Percentiles rank a stretch among this genome's conserved stretches.
Conservation (phyloP, 257 asterid species). For the Nicotiana sylvestris region DNA sequence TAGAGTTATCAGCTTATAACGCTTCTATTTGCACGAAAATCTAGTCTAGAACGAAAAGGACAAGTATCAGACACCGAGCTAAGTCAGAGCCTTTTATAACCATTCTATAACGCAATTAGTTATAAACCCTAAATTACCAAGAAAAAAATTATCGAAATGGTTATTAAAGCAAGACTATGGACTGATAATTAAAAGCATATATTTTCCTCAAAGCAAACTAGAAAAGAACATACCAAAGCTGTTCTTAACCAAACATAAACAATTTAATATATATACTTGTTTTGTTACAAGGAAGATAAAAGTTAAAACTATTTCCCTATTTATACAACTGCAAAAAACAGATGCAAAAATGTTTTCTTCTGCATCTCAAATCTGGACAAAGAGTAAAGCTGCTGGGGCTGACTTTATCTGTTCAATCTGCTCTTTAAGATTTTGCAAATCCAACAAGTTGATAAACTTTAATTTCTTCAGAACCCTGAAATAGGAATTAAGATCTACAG, state of each 20-base stretch:
- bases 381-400: not conserved
- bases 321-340: not conserved
- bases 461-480: slow-evolving; percentile 28
- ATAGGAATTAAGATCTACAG: slow-evolving; percentile 31
- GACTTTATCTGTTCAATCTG: not conserved
- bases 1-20: too few relatives aligned
- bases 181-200: too few relatives aligned
- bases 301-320: not conserved
- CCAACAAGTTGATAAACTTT: not conserved
- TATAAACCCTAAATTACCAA: not conserved
- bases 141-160: not conserved
- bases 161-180: not conserved
- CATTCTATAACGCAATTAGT: too few relatives aligned
- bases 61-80: not conserved
- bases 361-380: slow-evolving; percentile 1
- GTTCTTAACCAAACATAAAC: too few relatives aligned
- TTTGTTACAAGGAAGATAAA: too few relatives aligned
- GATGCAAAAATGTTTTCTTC: not conserved
- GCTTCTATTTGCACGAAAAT: too few relatives aligned
- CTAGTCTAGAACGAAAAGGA: too few relatives aligned
- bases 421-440: not conserved
- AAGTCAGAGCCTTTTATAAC: too few relatives aligned
- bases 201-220: not conserved
- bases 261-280: too few relatives aligned
- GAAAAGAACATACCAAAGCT: not conserved